Percentiles rank a stretch among this genome's conserved stretches.
Conservation (phyloP, 164 flowering plant genomes). For the Stephania yunnanensis region DNA sequence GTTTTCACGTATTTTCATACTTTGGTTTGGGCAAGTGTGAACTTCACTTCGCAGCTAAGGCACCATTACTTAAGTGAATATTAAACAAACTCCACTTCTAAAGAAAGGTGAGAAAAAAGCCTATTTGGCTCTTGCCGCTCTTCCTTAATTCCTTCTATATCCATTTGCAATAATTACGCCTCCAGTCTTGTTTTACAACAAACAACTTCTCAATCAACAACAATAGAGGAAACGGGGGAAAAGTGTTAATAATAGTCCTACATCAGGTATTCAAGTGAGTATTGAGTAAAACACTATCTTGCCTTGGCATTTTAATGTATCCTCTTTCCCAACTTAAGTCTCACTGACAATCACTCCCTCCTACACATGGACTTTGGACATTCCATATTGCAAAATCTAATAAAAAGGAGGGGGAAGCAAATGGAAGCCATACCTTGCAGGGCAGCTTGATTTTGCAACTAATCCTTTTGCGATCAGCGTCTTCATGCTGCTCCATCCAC, state of each 20-base stretch:
- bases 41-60: background rate
- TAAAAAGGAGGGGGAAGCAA: no score
- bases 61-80: no score
- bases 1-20: background rate
- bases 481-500: constrained; percentile 94
- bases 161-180: background rate
- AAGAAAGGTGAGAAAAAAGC: background rate
- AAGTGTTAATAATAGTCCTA: background rate
- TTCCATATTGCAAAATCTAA: no score
- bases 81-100: no score
- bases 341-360: no score
- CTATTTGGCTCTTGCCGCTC: background rate
- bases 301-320: no score
- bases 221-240: background rate
- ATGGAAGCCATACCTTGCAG: constrained; percentile 65
- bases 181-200: background rate
- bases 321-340: no score
- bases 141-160: background rate
- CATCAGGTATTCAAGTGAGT: no score
- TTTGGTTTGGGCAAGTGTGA: background rate
- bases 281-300: no score
- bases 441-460: constrained; percentile 75
- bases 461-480: constrained; percentile 65
- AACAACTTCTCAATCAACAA: background rate
- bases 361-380: no score